Percentiles rank a stretch among this genome's conserved stretches.
phyloP scores from a whole-genome alignment of 2,329 filamentous ascomycete species.

The Aspergillus uvarum region DNA sequence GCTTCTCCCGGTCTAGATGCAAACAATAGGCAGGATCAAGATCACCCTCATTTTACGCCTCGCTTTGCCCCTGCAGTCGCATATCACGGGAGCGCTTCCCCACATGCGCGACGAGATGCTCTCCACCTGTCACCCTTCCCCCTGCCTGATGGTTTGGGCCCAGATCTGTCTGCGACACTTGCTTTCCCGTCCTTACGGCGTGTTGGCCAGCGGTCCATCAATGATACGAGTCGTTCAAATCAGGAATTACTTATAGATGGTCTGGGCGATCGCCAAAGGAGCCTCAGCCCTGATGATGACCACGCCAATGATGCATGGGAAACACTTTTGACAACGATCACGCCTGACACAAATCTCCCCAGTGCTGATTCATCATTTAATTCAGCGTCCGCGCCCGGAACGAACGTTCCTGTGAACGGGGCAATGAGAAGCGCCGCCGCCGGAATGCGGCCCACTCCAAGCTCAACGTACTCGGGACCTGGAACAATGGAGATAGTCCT shows the following conservation, averaged over 20 bases:
- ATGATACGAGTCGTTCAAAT: slow-evolving; percentile 21
- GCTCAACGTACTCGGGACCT: slow-evolving; percentile 22
- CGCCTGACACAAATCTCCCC: slow-evolving; percentile 76
- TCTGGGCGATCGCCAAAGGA: slow-evolving; percentile 79
- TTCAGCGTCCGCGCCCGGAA: slow-evolving; percentile 48
- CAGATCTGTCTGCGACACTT: slow-evolving; percentile 20
- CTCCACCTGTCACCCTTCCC: slow-evolving; percentile 27
- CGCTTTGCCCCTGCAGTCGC: slow-evolving; percentile 47
- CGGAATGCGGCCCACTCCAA: slow-evolving; percentile 46
- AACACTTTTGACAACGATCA: slow-evolving; percentile 74
- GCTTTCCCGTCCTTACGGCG: slow-evolving; percentile 33
- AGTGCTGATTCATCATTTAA: slow-evolving; percentile 81
- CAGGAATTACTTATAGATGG: slow-evolving; percentile 58
- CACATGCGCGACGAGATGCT: slow-evolving; percentile 20
- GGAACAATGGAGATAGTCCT: slow-evolving; percentile 30
- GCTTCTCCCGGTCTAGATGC: slow-evolving; percentile 22
- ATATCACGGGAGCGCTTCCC: slow-evolving; percentile 28
- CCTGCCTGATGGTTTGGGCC: slow-evolving; percentile 22
- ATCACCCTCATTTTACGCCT: slow-evolving; percentile 38
- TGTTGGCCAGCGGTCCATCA: slow-evolving; percentile 36
- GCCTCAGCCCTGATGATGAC: slow-evolving; percentile 64
- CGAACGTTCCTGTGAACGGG: slow-evolving; percentile 26
- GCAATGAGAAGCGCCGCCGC: slow-evolving; percentile 38
- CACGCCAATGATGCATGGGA: slow-evolving; percentile 68
- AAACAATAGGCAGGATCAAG: slow-evolving; percentile 16